Evolutionary conservation across 1,139 yeast species (phyloP), one percentile per base, ranked within the genome.

Genomic region (Dujonia santamariae): DNA sequence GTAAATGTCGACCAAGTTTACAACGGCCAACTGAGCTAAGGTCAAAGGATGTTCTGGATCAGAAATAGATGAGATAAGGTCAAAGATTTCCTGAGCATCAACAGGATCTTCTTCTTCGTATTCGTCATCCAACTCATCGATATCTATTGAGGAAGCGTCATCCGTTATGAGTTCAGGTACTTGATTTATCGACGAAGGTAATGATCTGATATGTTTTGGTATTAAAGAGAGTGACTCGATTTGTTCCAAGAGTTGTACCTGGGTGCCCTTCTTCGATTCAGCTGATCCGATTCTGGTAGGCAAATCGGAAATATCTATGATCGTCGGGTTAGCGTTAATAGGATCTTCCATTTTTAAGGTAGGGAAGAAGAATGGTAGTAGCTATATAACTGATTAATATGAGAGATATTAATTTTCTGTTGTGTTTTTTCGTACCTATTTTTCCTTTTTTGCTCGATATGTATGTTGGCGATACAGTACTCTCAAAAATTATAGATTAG

Each of bases 41-140:
- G 97, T 85, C 28, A 94, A 67, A 0, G 99, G 99, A 56, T 94
- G 99, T 52, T 94, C 99, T 2, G 99, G 99, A 55, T 94, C 99
- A 0, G 95, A 85, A 17, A 94, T 92, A 19, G 86, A 74, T 2
- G 97, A 78, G 4, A 92, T 86, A 37, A 92, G 67, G 43, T 69
- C 86, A 41, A 67, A 73, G 9, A 71, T 69, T 38, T 68, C 75
- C 43, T 69, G 75, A 5, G 88, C 61, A 53, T 92, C 98, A 28
- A 92, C 79, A 3, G 76, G 78, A 24, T 86, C 95, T 25, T 61
- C 69, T 2, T 59, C 72, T 30, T 72, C 82, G 17, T 55, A 59
- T 14, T 50, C 56, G 8, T 29, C 34, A 17, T 16, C 17, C 9
- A 12, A 4, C 27, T 35, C 9, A 17, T 18, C 9, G 22, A 24